Percentiles rank a stretch among this genome's conserved stretches.
Conservation (phyloP, 2,329 filamentous ascomycete genomes). For the Cordyceps cateniannulata region DNA sequence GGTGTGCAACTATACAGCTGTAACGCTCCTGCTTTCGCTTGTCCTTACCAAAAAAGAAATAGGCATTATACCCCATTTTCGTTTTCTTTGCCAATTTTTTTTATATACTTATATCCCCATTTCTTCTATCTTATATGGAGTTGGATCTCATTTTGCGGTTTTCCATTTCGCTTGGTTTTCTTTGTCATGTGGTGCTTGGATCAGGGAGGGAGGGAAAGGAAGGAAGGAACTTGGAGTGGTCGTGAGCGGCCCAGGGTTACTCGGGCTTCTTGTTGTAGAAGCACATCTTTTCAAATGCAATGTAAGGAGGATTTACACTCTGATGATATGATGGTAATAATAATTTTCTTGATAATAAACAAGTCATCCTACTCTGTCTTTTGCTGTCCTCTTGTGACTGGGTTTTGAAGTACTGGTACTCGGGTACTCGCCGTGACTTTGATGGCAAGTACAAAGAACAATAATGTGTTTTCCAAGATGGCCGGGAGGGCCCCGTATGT, state of each 20-base stretch:
- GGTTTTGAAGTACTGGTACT: not conserved
- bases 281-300: not conserved
- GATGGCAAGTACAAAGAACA: too few species aligned
- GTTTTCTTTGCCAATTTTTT: not conserved
- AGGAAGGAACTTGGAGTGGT: not conserved
- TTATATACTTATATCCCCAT: not conserved
- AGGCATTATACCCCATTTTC: slow-evolving; percentile 13
- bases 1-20: not conserved
- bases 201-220: not conserved
- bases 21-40: not conserved
- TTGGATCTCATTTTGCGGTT: not conserved
- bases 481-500: too few species aligned
- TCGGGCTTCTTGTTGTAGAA: not conserved
- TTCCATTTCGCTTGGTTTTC: not conserved
- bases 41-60: slow-evolving; percentile 6
- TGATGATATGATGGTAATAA: slow-evolving; percentile 13
- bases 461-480: too few species aligned
- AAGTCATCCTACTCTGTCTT: not conserved
- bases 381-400: not conserved
- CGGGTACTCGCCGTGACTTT: too few species aligned
- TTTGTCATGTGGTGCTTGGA: not conserved
- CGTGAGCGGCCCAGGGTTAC: not conserved
- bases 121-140: not conserved
- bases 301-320: not conserved
- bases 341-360: slow-evolving; percentile 10